These are phyloP conservation scores for Crithidia mellificae DNA, from an alignment of 208 protist species.

Conservation along the genomic window DNA sequence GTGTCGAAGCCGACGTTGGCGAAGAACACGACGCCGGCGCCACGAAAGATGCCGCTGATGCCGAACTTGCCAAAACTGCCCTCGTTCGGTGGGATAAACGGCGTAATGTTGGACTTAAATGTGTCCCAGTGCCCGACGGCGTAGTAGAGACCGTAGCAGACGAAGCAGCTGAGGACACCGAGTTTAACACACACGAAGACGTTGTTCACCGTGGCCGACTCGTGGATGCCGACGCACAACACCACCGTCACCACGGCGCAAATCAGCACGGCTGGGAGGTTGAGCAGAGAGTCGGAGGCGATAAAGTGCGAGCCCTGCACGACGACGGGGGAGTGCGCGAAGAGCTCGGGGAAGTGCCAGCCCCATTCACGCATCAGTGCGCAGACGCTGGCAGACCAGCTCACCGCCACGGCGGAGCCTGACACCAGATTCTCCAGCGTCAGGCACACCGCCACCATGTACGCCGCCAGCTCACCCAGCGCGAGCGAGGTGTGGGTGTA, in stretches of 20 bases:
- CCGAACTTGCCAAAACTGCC: conserved; percentile 20
- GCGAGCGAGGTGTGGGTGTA: conserved; percentile 22
- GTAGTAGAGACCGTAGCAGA: conserved; percentile 23
- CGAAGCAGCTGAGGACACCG: conserved; percentile 25
- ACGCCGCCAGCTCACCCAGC: conserved; percentile 18
- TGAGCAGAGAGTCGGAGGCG: conserved; percentile 14
- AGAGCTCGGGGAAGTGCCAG: conserved; percentile 13
- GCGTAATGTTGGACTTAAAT: conserved; percentile 18
- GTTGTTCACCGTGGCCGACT: conserved; percentile 26
- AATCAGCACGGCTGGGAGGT: conserved; percentile 20
- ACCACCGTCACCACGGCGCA: conserved; percentile 17
- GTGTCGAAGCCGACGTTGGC: conserved; percentile 33
- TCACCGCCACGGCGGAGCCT: conserved; percentile 20
- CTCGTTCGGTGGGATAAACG: conserved; percentile 13
- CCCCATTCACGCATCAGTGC: conserved; percentile 23
- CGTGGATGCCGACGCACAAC: conserved; percentile 20
- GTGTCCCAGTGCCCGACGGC: conserved; percentile 21
- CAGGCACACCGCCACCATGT: conserved; percentile 27
- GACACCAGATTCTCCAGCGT: conserved; percentile 24
- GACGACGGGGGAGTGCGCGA: conserved; percentile 8
- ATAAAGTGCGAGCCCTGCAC: conserved; percentile 5
- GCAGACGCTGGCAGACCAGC: conserved; percentile 28
- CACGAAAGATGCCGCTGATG: conserved; percentile 28
- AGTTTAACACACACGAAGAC: conserved; percentile 21
- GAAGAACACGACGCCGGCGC: conserved; percentile 27